Percentiles rank a stretch among this genome's conserved stretches.
phyloP scores from a whole-genome alignment of 108 stramenopile species.

The Skeletonema potamos region DNA sequence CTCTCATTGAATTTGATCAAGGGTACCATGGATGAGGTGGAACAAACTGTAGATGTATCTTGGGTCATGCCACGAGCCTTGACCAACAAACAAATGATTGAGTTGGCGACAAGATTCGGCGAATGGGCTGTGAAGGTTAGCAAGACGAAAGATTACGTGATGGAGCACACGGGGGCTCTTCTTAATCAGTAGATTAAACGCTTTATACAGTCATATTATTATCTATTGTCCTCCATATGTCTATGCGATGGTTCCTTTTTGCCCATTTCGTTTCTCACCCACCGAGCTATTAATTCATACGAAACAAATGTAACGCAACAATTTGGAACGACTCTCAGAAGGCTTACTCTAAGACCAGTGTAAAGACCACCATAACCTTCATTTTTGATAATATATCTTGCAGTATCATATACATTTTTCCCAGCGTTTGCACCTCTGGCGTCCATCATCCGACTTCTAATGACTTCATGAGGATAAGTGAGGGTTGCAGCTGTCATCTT shows the following conservation, averaged over 20 bases:
- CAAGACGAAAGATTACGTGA: conserved; percentile 69
- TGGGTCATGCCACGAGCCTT: conserved; percentile 99
- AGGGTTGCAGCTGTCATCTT: conserved; percentile 83
- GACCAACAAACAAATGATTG: conserved; percentile 70
- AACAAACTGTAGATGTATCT: conserved; percentile 80
- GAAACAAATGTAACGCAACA: conserved; percentile 87
- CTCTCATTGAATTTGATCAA: conserved; percentile 91
- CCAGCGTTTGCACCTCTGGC: conserved; percentile 43
- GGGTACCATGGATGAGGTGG: conserved; percentile 89
- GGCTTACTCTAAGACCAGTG: conserved; percentile 72
- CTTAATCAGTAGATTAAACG: conserved; percentile 24
- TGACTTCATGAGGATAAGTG: conserved; percentile 92
- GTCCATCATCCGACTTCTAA: conserved; percentile 90
- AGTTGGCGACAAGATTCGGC: conserved; percentile 81
- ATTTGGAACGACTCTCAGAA: conserved; percentile 88
- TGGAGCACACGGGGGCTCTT: conserved; percentile 50
- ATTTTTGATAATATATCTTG: conserved; percentile 48
- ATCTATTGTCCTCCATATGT: background rate
- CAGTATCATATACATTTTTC: conserved; percentile 49
- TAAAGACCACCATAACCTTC: conserved; percentile 83
- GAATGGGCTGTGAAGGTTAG: conserved; percentile 82
- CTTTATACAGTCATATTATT: background rate
- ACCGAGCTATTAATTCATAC: conserved; percentile 80
- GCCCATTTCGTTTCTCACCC: conserved; percentile 53
- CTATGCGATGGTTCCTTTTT: background rate